Evolutionary conservation across 257 asterid genomes (phyloP), one percentile per base, ranked within the genome.

Genomic region (Lantana camara): DNA sequence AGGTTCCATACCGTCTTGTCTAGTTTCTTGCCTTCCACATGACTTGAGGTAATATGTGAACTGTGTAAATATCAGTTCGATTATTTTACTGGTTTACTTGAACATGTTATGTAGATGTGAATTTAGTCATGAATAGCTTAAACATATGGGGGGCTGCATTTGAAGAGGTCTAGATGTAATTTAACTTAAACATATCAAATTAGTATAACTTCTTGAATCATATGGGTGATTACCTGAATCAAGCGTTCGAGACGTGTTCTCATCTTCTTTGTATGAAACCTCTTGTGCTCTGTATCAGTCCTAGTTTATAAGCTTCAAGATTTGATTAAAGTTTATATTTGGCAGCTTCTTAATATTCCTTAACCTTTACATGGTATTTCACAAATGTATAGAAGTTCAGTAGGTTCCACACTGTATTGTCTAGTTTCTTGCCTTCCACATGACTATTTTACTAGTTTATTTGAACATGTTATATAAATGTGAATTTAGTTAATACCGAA

Each of bases 1-100:
- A 93, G 73, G 83, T 79, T 90, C 98, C 98, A 93, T 22, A 87
- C 95, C 0, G 95, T 87, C 79, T 79, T 93, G 66, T 93, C 98
- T 21, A 93, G 82, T 75, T 73, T 85, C 82, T 85, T 87, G 60
- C 94, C 90, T 81, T 84, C 70, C 48, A 87, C 82, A 9, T 93
- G 96, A 19, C 85, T 83, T 13, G 88, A 56, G 2, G 78, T 79
- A 17, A 92, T 85, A 74, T 89, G 96, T 92, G 84, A 55, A 62
- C 27, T 10, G 16, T 35, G 34, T 0, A 13, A 27, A 27, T n/a
- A 10, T 5, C 4, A 4, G 17, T 14, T 15, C 9, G 4, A 27
- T 27, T n/a, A 3, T 44, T 44, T 7, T 27, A n/a, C 5, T 44
- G 15, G 21, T 34, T 19, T 20, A n/a, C n/a, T 2, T 32, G n/a